Evolutionary conservation across 768 basidiomycete genomes (phyloP), one percentile per base, ranked within the genome.

Genomic region (Dacryopinax spathularia): DNA sequence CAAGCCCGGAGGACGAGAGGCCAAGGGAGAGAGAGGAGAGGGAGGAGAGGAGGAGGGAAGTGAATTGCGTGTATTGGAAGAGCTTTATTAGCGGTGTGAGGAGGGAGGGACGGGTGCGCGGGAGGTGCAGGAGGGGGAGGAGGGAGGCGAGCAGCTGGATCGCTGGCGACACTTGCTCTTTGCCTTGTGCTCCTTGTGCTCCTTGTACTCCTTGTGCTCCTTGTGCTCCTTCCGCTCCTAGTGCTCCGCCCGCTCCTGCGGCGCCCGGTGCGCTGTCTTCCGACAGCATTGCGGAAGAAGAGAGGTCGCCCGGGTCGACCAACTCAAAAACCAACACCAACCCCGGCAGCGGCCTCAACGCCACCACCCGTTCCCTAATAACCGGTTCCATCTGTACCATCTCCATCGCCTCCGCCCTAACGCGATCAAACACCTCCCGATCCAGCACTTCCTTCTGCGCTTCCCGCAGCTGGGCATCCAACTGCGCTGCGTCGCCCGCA

Each of bases 61-160:
- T 27, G 48, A 56, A 56, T 20, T 56, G 48, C 5, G 15, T 10
- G 48, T 56, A 56, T 20, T 56, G 48, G 48, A 56, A 29, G 6
- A 56, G 48, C 25, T 25, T 56, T 22, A 56, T 22, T 20, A 56
- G 22, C 5, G 48, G 48, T 29, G 25, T 22, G 48, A 56, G 48
- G 25, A 56, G 48, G 6, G 48, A 56, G 48, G 48, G 48, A 29
- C 48, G 48, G 15, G 48, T 56, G 48, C 48, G 48, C 6, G 48
- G 48, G 25, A 56, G 48, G 48, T 56, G 48, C 29, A 56, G 48
- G 13, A 56, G 48, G 13, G 48, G 48, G 48, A 56, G 48, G 48
- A 56, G 48, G 5, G 48, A 10, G 29, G 5, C 7, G 48, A 56
- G 48, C 25, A 56, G 48, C 48, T 56, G 48, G 25, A 56, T 20